These are phyloP conservation scores for Arthroderma sp. DNA, from an alignment of 2,329 filamentous ascomycete genomes.

Conservation along the genomic window DNA sequence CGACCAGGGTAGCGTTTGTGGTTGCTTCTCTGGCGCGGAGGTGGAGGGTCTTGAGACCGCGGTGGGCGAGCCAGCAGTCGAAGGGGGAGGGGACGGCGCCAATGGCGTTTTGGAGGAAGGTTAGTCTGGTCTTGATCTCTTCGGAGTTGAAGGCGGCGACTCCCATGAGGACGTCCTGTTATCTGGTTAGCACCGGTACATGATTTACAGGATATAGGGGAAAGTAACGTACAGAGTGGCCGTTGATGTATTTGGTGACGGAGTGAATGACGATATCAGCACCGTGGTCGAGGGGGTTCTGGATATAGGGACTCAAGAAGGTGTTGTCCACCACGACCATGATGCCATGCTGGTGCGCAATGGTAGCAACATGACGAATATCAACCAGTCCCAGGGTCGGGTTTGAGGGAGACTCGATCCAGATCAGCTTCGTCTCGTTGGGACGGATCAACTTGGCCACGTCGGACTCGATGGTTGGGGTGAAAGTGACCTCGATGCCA, in stretches of 20 bases:
- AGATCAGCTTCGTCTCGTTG: constrained; percentile 76
- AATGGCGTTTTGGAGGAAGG: constrained; percentile 94
- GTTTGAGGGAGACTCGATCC: constrained; percentile 95
- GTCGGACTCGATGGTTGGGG: constrained; percentile 80
- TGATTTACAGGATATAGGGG: neutral
- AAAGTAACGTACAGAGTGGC: constrained; percentile 49
- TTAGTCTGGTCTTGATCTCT: constrained; percentile 60
- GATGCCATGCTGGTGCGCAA: constrained; percentile 78
- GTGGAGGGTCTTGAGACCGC: constrained; percentile 92
- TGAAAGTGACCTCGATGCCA: constrained; percentile 88
- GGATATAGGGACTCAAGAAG: constrained; percentile 89
- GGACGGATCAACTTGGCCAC: constrained; percentile 72
- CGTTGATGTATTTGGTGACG: constrained; percentile 99
- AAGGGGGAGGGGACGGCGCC: constrained; percentile 90
- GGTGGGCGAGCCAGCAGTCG: constrained; percentile 95
- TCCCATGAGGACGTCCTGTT: constrained; percentile 82
- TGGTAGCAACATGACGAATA: constrained; percentile 69
- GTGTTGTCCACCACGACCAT: constrained; percentile 99
- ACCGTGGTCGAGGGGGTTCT: constrained; percentile 89
- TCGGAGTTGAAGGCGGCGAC: constrained; percentile 89
- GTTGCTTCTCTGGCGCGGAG: constrained; percentile 77
- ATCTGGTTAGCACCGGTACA: neutral
- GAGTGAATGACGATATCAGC: constrained; percentile 95
- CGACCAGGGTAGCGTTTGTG: constrained; percentile 67
- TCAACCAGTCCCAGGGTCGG: constrained; percentile 88